Base-by-base conservation (phyloP, 2,329 filamentous ascomycete genomes). In the Arthrinium phaeospermum region DNA sequence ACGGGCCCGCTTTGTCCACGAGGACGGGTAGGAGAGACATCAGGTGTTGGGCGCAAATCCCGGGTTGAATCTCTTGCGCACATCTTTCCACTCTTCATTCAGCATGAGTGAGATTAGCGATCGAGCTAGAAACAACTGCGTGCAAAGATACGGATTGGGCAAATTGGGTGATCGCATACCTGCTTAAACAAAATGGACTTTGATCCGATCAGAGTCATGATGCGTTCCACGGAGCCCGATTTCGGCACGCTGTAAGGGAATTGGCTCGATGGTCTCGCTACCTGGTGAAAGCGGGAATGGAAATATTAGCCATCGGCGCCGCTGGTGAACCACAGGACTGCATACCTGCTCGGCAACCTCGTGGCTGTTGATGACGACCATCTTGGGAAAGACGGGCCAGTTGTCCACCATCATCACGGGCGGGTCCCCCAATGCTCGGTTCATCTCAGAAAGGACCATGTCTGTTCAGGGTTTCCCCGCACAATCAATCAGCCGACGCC, bases 41-140 rank as follows among this genome's bases (percentile, higher is more conserved):
- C n/a, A 85, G 76, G 46, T 84, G 80, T 70, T 80, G 0, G 80
- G 81, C 0, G 83, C 79, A 69, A 84, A 85, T 0, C 81, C 83
- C 0, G 80, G 81, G 73, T 81, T 83, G 74, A 81, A 82, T 37
- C 79, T 76, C 71, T 79, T 82, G n/a, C 82, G 79, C 13, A 79
- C 70, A 1, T 70, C 71, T 72, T 80, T 82, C 79, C 80, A 82
- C 14, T 78, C 74, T 7, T 81, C 79, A 4, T 74, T 77, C 61
- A 78, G 64, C 70, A 41, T 76, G 14, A n/a, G 6, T 27, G 3
- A 77, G 64, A 22, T 79, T 79, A 0, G 78, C 46, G 6, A 49
- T 1, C 7, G 3, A 10, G 1, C 7, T 10, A 49, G 22, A 8
- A 49, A 12, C 2, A 12, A 0, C 22, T 7, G 7, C 8, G 22